Evolutionary conservation across 1,284 basidiomycete species (phyloP).

Genomic region (Austroboletus niveus): DNA sequence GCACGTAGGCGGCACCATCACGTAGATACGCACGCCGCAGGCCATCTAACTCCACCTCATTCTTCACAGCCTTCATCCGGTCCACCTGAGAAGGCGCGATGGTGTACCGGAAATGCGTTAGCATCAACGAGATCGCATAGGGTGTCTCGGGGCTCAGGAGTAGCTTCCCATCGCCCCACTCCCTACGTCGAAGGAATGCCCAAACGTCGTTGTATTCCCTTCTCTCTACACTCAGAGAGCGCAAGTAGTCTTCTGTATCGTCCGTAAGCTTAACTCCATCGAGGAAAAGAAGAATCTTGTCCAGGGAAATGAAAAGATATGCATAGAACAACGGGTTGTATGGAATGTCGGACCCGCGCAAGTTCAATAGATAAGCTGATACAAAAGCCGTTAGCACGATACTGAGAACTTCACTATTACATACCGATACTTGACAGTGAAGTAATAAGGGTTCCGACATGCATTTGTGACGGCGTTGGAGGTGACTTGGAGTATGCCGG

Average conservation of each 20-base stretch:
- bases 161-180: slow-evolving; percentile 76
- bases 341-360: slow-evolving; percentile 84
- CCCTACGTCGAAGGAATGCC: slow-evolving; percentile 68
- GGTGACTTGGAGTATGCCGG: slow-evolving; percentile 59
- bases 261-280: slow-evolving; percentile 59
- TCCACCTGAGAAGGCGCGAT: slow-evolving; percentile 69
- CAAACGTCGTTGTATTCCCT: slow-evolving; percentile 80
- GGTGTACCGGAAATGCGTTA: slow-evolving; percentile 75
- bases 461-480: slow-evolving; percentile 60
- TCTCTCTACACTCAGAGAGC: slow-evolving; percentile 55
- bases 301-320: slow-evolving; percentile 72
- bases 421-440: slow-evolving; percentile 62
- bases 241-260: slow-evolving; percentile 57
- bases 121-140: slow-evolving; percentile 77
- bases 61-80: slow-evolving; percentile 86
- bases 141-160: slow-evolving; percentile 70
- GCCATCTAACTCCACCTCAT: slow-evolving; percentile 79
- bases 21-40: slow-evolving; percentile 83
- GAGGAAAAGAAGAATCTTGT: slow-evolving; percentile 65
- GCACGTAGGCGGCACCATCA: slow-evolving; percentile 89
- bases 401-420: slow-evolving; percentile 15
- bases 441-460: slow-evolving; percentile 65
- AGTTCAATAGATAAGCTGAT: slow-evolving; percentile 20
- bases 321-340: slow-evolving; percentile 87
- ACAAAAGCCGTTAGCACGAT: slow-evolving; percentile 12